phyloP scores from a whole-genome alignment of 2,329 filamentous ascomycete species.

The Fusarium nurragi region DNA sequence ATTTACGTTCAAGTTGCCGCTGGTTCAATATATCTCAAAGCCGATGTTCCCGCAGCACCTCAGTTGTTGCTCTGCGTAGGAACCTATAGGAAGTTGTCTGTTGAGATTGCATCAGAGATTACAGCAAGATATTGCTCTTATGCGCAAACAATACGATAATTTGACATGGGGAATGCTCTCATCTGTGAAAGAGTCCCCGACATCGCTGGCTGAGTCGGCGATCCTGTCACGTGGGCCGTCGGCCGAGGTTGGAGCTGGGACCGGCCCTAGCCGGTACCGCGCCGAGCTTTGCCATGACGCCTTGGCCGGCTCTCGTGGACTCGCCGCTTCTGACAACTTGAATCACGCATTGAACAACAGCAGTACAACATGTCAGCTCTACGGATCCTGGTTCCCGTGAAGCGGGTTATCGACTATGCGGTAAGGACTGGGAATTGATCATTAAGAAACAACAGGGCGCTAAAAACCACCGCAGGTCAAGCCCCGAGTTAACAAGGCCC shows the following conservation, averaged over 20 bases:
- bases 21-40: constrained; percentile 4
- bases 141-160: neutral
- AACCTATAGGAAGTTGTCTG: neutral
- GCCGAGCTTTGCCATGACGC: constrained; percentile 45
- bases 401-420: constrained; percentile 88
- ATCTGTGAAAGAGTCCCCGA: constrained; percentile 8
- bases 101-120: neutral
- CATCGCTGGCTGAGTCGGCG: constrained; percentile 30
- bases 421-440: constrained; percentile 56
- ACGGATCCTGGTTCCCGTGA: constrained; percentile 81
- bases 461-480: constrained; percentile 63
- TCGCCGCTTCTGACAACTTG: constrained; percentile 36
- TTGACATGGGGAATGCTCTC: neutral
- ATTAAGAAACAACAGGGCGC: constrained; percentile 7
- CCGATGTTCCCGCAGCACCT: neutral
- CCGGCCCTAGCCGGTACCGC: constrained; percentile 56
- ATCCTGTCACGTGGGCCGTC: constrained; percentile 49
- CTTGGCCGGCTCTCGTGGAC: constrained; percentile 31
- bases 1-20: constrained; percentile 28
- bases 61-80: neutral
- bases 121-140: too few species aligned
- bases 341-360: constrained; percentile 42
- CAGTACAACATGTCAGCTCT: constrained; percentile 66
- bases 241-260: constrained; percentile 55
- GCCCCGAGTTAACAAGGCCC: constrained; percentile 74